Base-by-base conservation (phyloP, 306 rosid species). In the Heteromeles arbutifolia region DNA sequence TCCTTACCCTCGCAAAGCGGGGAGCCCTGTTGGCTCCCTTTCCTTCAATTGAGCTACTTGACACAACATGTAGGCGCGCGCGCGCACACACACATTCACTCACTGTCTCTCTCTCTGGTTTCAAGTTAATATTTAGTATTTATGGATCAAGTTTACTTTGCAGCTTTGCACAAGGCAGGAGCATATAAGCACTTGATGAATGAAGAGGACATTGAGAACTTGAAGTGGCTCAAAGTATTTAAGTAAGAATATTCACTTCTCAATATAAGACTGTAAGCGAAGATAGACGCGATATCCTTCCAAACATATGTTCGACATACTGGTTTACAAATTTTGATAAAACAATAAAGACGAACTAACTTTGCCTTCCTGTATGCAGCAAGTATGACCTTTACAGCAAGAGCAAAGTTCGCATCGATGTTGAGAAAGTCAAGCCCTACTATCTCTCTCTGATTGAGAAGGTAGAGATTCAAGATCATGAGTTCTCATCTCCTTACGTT, bases 171-270 rank as follows among this genome's bases (percentile, higher is more conserved):
- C 34, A 43, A 39, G 69, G 78, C 73, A 56, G 81, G 74, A 57
- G 77, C 78, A 13, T 81, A 76, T 70, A 81, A 72, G 74, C 61
- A 76, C 74, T 58, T 81, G 65, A 81, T 81, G 81, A 76, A 72
- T 72, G 77, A 65, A 32, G 81, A 76, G 67, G 81, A 81, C 37
- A 15, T 17, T 8, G 78, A 65, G 15, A 81, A 76, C 34, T 63
- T 81, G 65, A 81, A 81, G 74, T 81, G 84, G 84, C 78, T 81
- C 5, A 24, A 81, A 57, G 65, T 81, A 17, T 81, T 81, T 74
- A 81, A 66, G 81, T 81, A 76, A 44, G 81, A 69, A 63, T n/a
- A 39, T 41, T 43, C 37, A 31, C 12, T 12, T 26, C 1, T 12
- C 48, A 48, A 53, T n/a, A 61, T 28, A 26, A 7, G 12, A 41